Evolutionary conservation across 2,329 filamentous ascomycete genomes (phyloP).

Genomic region (Trichoderma brevicompactum): DNA sequence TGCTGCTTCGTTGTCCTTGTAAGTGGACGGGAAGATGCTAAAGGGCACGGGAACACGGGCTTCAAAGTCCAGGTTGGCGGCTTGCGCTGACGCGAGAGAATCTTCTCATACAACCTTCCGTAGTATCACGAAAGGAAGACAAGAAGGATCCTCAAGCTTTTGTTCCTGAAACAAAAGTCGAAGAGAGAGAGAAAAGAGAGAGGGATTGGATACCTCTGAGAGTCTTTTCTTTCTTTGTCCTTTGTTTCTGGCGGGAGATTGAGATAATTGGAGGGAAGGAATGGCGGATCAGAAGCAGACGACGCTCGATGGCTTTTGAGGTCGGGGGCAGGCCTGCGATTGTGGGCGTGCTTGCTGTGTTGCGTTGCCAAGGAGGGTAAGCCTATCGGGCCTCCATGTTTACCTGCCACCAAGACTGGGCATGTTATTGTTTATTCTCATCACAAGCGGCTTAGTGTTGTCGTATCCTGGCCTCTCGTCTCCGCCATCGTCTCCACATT

Average conservation of each 20-base stretch:
- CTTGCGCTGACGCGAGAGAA: slow-evolving; percentile 69
- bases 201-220: slow-evolving; percentile 42
- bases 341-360: slow-evolving; percentile 31
- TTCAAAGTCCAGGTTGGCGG: slow-evolving; percentile 99
- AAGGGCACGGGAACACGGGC: slow-evolving; percentile 98
- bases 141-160: slow-evolving; percentile 70
- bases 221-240: slow-evolving; percentile 44
- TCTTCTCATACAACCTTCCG: slow-evolving; percentile 68
- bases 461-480: slow-evolving; percentile 28
- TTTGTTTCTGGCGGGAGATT: slow-evolving; percentile 41
- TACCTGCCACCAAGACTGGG: slow-evolving; percentile 29
- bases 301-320: slow-evolving; percentile 48
- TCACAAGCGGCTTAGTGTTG: slow-evolving; percentile 35
- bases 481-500: slow-evolving; percentile 30
- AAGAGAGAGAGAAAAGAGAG: slow-evolving; percentile 45
- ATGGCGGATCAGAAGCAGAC: slow-evolving; percentile 37
- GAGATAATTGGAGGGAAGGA: slow-evolving; percentile 46
- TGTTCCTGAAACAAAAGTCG: slow-evolving; percentile 61
- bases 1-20: slow-evolving; percentile 64
- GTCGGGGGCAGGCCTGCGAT: slow-evolving; percentile 42
- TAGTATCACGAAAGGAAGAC: slow-evolving; percentile 67
- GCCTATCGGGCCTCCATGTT: slow-evolving; percentile 35
- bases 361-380: slow-evolving; percentile 34
- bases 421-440: slow-evolving; percentile 37
- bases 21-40: slow-evolving; percentile 99